Percentiles rank a stretch among this genome's conserved stretches.
These are phyloP conservation scores for Phylloporus sp. DNA, from an alignment of 768 basidiomycete genomes.

Conservation along the genomic window DNA sequence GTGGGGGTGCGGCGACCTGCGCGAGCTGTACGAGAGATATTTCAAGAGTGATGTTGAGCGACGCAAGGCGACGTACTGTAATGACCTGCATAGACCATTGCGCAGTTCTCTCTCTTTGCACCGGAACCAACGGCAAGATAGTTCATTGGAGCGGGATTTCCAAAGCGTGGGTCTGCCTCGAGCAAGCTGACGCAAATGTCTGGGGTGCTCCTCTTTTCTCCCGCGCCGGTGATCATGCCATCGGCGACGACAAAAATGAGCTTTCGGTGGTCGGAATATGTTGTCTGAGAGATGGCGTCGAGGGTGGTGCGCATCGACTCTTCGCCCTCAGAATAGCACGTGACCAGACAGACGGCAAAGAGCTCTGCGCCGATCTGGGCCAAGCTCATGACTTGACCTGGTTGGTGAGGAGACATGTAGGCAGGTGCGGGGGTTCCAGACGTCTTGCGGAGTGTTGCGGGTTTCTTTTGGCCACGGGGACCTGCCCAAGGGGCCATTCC, in stretches of 20 bases:
- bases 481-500: slow-evolving; percentile 95
- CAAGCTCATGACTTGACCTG: slow-evolving; percentile 59
- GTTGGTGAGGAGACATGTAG: slow-evolving; percentile 40
- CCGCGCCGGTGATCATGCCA: slow-evolving; percentile 97
- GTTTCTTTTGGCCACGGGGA: slow-evolving; percentile 45
- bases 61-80: slow-evolving; percentile 63
- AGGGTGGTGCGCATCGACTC: slow-evolving; percentile 87
- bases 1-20: slow-evolving; percentile 91
- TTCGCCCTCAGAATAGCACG: slow-evolving; percentile 97
- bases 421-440: slow-evolving; percentile 45
- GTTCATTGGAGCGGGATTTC: slow-evolving; percentile 91
- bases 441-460: slow-evolving; percentile 36
- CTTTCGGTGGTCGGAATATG: slow-evolving; percentile 89
- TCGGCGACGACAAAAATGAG: slow-evolving; percentile 93
- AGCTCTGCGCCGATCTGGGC: slow-evolving; percentile 92
- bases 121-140: slow-evolving; percentile 91
- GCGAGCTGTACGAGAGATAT: slow-evolving; percentile 44
- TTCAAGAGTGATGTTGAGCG: neutral
- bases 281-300: slow-evolving; percentile 87
- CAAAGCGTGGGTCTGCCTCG: slow-evolving; percentile 92
- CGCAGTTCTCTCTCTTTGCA: slow-evolving; percentile 84
- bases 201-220: slow-evolving; percentile 93
- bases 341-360: slow-evolving; percentile 92
- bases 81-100: slow-evolving; percentile 99
- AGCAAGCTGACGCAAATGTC: slow-evolving; percentile 91